Percentiles rank a stretch among this genome's conserved stretches.
phyloP scores from a whole-genome alignment of 495 filamentous ascomycete species.

The Talaromyces adpressus region DNA sequence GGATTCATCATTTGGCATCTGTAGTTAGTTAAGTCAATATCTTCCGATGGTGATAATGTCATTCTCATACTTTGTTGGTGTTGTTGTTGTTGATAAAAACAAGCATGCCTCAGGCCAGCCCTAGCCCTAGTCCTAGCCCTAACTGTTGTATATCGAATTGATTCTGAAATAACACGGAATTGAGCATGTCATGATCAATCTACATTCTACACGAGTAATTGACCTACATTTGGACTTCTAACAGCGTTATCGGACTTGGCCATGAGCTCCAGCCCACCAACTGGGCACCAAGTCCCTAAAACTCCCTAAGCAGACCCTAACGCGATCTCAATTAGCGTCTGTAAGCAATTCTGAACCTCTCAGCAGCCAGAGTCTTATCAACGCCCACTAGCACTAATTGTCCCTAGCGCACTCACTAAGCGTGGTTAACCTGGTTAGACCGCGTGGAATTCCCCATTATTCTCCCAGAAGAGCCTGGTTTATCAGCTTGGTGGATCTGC shows the following conservation, averaged over 20 bases:
- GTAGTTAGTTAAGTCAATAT: not conserved
- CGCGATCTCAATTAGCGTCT: not conserved
- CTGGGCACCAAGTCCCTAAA: not conserved
- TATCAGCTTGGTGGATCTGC: not conserved
- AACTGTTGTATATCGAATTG: not conserved
- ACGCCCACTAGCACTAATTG: not conserved
- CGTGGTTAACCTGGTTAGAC: not conserved
- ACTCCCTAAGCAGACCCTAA: not conserved
- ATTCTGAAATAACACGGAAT: not conserved
- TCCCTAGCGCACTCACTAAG: not conserved
- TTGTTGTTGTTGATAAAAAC: not conserved
- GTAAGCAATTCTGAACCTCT: not conserved
- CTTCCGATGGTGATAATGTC: not conserved
- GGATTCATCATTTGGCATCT: not conserved
- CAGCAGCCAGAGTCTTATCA: constrained; percentile 2
- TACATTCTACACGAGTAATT: not conserved
- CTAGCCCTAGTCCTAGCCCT: not conserved
- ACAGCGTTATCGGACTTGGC: not conserved
- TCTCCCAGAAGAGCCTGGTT: not conserved
- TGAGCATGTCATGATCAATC: too few relatives aligned
- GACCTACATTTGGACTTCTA: not conserved
- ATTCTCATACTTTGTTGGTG: not conserved
- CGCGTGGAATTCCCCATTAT: not conserved
- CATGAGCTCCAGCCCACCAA: not conserved
- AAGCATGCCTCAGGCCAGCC: not conserved